Conservation (phyloP, 768 basidiomycete species). For the Asterophora parasitica region DNA sequence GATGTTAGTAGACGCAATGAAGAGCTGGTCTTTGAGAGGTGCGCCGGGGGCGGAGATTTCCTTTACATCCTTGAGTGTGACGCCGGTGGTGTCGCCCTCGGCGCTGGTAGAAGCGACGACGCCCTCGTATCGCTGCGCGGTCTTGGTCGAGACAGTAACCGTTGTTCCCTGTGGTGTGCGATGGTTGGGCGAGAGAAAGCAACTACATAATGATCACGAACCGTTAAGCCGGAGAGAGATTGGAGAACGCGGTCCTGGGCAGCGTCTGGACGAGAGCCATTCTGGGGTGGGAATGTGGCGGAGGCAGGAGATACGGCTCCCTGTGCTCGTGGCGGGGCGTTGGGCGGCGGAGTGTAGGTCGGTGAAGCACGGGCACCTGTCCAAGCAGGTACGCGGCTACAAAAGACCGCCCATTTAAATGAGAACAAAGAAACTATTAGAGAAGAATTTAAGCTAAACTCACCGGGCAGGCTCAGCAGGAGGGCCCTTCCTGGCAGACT, state of each 20-base stretch:
- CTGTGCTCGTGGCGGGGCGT: constrained; percentile 32
- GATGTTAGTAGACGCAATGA: constrained; percentile 70
- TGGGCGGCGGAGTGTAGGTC: constrained; percentile 61
- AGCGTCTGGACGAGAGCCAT: constrained; percentile 44
- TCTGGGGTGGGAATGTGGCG: constrained; percentile 44
- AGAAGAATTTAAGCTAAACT: constrained; percentile 12
- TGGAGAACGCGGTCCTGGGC: constrained; percentile 59
- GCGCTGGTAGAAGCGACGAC: constrained; percentile 53
- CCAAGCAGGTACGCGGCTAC: constrained; percentile 53
- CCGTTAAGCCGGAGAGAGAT: constrained; percentile 65
- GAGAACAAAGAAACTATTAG: constrained; percentile 14
- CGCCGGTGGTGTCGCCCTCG: constrained; percentile 68
- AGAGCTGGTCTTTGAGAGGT: constrained; percentile 64
- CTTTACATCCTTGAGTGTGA: constrained; percentile 74
- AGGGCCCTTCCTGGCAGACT: constrained; percentile 58
- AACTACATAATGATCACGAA: constrained; percentile 31
- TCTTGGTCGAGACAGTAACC: constrained; percentile 70
- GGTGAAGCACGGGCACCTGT: constrained; percentile 63
- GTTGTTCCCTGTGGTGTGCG: constrained; percentile 53
- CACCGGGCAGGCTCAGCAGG: constrained; percentile 52
- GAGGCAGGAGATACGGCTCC: constrained; percentile 28
- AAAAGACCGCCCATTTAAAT: constrained; percentile 22
- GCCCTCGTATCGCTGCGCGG: constrained; percentile 69
- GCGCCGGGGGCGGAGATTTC: constrained; percentile 63
- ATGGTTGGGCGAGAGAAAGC: constrained; percentile 2